Conservation (phyloP, 2,329 filamentous ascomycete species). For the Ascocoryne sarcoides region DNA sequence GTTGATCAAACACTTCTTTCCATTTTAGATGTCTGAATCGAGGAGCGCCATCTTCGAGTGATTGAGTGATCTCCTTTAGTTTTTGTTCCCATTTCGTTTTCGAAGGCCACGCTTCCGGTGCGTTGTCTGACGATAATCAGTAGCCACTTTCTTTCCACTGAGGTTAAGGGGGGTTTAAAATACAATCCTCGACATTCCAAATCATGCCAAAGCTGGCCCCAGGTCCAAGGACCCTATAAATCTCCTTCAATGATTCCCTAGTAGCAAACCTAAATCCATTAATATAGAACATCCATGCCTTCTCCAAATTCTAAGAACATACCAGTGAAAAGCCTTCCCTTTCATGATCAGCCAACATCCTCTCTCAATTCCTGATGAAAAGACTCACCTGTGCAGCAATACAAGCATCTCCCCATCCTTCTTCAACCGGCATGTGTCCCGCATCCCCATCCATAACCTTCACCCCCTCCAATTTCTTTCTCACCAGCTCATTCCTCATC, state of each 20-base stretch:
- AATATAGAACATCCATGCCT: not conserved
- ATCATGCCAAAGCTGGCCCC: slow-evolving; percentile 55
- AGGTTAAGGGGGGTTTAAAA: slow-evolving; percentile 21
- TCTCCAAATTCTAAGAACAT: slow-evolving; percentile 3
- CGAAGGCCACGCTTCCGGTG: slow-evolving; percentile 46
- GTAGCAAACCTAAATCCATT: slow-evolving; percentile 56
- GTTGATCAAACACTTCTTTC: slow-evolving; percentile 54
- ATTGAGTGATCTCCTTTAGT: slow-evolving; percentile 50
- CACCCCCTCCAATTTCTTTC: slow-evolving; percentile 42
- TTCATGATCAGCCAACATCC: not conserved
- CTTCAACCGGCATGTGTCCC: slow-evolving; percentile 43
- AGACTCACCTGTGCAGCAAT: slow-evolving; percentile 57
- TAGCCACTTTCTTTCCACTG: no score
- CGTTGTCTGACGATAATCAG: slow-evolving; percentile 45
- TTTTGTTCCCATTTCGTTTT: slow-evolving; percentile 52
- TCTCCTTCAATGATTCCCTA: slow-evolving; percentile 50
- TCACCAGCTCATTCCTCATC: slow-evolving; percentile 55
- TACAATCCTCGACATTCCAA: slow-evolving; percentile 69
- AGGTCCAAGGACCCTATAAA: slow-evolving; percentile 56
- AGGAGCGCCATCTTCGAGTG: slow-evolving; percentile 47
- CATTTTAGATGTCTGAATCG: slow-evolving; percentile 59
- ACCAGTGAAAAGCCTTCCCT: slow-evolving; percentile 40
- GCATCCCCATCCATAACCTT: slow-evolving; percentile 49
- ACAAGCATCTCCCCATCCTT: slow-evolving; percentile 54
- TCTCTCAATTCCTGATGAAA: not conserved